phyloP scores from a whole-genome alignment of 2,329 filamentous ascomycete genomes.

The Fusarium veterinarium region DNA sequence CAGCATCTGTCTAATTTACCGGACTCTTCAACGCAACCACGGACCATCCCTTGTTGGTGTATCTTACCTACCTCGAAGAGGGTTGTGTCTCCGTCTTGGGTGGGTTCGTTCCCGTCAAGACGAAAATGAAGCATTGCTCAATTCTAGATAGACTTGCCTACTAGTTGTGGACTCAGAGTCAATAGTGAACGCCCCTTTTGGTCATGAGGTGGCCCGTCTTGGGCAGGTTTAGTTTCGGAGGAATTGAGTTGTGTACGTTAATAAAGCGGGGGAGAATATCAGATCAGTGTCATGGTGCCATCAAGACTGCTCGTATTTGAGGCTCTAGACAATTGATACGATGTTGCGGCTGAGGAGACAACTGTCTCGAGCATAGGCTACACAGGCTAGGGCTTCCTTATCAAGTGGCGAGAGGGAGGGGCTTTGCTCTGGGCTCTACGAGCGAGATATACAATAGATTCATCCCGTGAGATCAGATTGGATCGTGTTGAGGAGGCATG shows the following conservation, averaged over 20 bases:
- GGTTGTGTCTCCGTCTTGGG: slow-evolving; percentile 29
- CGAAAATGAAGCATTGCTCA: slow-evolving; percentile 6
- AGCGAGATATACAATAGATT: slow-evolving; percentile 15
- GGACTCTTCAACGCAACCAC: not conserved
- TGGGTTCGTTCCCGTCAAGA: slow-evolving; percentile 15
- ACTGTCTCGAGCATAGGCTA: slow-evolving; percentile 15
- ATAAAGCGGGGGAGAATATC: slow-evolving; percentile 25
- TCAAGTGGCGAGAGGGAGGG: slow-evolving; percentile 1
- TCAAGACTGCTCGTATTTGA: slow-evolving; percentile 32
- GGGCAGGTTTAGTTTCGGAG: slow-evolving; percentile 11
- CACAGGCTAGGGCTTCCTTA: not conserved
- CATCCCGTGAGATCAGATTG: slow-evolving; percentile 27
- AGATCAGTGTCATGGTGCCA: slow-evolving; percentile 25
- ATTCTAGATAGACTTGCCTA: slow-evolving; percentile 4
- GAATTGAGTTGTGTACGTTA: slow-evolving; percentile 14
- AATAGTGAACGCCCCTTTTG: slow-evolving; percentile 35
- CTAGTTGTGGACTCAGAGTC: slow-evolving; percentile 6
- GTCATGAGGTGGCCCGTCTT: slow-evolving; percentile 13
- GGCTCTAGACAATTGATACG: slow-evolving; percentile 8
- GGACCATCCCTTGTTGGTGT: not conserved
- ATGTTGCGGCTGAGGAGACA: slow-evolving; percentile 23
- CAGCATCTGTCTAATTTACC: slow-evolving; percentile 11
- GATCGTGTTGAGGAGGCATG: slow-evolving; percentile 21
- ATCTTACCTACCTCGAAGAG: slow-evolving; percentile 15
- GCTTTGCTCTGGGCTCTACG: not conserved